Evolutionary conservation across 2,329 filamentous ascomycete genomes (phyloP).

Genomic region (Phyllosticta paracitricarpa): DNA sequence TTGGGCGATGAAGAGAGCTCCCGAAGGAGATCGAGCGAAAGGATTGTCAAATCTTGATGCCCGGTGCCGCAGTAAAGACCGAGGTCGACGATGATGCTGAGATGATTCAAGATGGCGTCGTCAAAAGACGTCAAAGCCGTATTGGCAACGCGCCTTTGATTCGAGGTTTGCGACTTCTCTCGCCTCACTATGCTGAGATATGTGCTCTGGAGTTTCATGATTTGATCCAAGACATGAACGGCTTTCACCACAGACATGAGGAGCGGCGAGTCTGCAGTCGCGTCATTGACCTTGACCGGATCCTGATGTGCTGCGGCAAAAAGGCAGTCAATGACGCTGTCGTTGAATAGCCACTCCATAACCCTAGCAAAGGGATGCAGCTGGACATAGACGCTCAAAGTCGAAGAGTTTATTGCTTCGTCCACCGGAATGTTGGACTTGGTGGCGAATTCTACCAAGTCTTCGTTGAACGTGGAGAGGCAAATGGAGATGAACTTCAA

Average conservation of each 20-base stretch:
- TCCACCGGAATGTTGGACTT: conserved; percentile 68
- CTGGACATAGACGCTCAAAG: conserved; percentile 68
- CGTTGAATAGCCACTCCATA: conserved; percentile 98
- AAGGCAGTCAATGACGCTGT: conserved; percentile 69
- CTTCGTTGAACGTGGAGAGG: conserved; percentile 83
- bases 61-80: conserved; percentile 80
- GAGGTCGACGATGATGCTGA: conserved; percentile 69
- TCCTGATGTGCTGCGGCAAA: conserved; percentile 74
- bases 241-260: conserved; percentile 68
- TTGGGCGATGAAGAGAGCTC: conserved; percentile 78
- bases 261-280: conserved; percentile 67
- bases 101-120: conserved; percentile 74
- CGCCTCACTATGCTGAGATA: conserved; percentile 84
- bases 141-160: conserved; percentile 56
- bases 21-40: conserved; percentile 71
- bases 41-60: conserved; percentile 69
- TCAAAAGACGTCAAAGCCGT: conserved; percentile 81
- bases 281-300: conserved; percentile 58
- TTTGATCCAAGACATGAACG: conserved; percentile 74
- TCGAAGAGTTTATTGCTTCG: conserved; percentile 60
- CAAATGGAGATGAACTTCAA: conserved; percentile 74
- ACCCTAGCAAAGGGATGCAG: conserved; percentile 88
- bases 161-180: conserved; percentile 43
- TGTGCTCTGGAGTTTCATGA: conserved; percentile 80
- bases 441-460: conserved; percentile 77